Percentiles rank a stretch among this genome's conserved stretches.
These are phyloP conservation scores for Hansenula lynferdii DNA, from an alignment of 1,139 yeast species.

Conservation along the genomic window DNA sequence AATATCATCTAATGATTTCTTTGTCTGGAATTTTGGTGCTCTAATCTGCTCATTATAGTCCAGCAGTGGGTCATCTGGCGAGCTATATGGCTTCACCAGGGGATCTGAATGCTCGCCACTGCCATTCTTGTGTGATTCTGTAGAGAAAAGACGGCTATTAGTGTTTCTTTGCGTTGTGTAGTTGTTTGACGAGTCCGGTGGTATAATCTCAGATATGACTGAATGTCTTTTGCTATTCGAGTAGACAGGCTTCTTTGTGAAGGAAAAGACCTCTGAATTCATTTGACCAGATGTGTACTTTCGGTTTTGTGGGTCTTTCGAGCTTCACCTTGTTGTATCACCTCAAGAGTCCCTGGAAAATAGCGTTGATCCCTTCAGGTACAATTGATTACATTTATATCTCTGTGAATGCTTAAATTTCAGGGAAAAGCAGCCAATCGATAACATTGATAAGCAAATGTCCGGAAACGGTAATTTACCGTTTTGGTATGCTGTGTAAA, in stretches of 20 bases:
- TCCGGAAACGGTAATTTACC: constrained; percentile 3
- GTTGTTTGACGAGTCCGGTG: constrained; percentile 5
- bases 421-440: constrained; percentile 4
- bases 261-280: constrained; percentile 16
- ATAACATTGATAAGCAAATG: constrained; percentile 5
- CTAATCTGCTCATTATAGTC: constrained; percentile 24
- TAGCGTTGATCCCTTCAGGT: neutral
- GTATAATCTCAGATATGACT: constrained; percentile 15
- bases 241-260: constrained; percentile 17
- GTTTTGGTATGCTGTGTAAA: constrained; percentile 5
- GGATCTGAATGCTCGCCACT: too few species aligned
- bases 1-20: constrained; percentile 7
- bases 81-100: constrained; percentile 10
- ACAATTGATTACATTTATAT: neutral
- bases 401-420: neutral
- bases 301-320: neutral
- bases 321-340: neutral
- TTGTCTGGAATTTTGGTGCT: constrained; percentile 21
- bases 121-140: neutral
- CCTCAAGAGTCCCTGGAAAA: too few species aligned
- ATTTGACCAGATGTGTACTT: constrained; percentile 1
- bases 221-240: constrained; percentile 8
- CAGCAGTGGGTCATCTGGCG: constrained; percentile 19
- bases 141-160: constrained; percentile 8
- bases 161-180: neutral